Evolutionary conservation across 176 grass and related monocot species (phyloP).

Genomic region (Olyra latifolia): DNA sequence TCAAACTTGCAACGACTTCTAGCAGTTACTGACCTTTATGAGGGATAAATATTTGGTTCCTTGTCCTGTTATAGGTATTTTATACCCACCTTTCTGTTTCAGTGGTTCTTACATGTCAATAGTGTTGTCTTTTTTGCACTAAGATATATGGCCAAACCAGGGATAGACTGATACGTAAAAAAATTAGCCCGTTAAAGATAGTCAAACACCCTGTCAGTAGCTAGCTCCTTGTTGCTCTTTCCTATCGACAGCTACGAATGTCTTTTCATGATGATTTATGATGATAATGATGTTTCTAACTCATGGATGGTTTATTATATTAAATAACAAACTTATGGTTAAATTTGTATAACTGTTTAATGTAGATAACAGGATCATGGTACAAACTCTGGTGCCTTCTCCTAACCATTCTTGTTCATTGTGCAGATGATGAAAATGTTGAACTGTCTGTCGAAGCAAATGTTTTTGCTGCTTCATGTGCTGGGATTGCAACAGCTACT

Average conservation of each 20-base stretch:
- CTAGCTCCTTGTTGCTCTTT: not conserved
- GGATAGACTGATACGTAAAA: not conserved
- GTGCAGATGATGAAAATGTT: constrained; percentile 32
- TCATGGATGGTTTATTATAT: not conserved
- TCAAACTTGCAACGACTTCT: not conserved
- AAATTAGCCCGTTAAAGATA: not conserved
- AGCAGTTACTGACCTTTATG: not conserved
- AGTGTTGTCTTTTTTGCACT: not conserved
- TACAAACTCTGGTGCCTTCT: not conserved
- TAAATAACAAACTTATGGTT: not conserved
- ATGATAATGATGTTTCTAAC: not conserved
- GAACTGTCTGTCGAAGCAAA: constrained; percentile 65
- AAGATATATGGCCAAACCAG: not conserved
- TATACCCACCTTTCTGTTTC: not conserved
- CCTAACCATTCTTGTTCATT: constrained; percentile 21
- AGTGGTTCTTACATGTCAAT: not conserved
- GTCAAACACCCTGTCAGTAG: not conserved
- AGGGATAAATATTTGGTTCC: not conserved
- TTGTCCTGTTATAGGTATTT: not conserved
- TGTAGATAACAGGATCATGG: not conserved
- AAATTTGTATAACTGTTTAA: not conserved
- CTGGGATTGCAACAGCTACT: constrained; percentile 77
- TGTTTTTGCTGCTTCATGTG: constrained; percentile 72
- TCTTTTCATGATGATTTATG: not conserved
- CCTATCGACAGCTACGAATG: not conserved